A percentile compares a stretch with the other conserved stretches of the same genome.
These are phyloP conservation scores for Cryptococcus sp. DNA, from an alignment of 1,284 basidiomycete species.

Conservation along the genomic window DNA sequence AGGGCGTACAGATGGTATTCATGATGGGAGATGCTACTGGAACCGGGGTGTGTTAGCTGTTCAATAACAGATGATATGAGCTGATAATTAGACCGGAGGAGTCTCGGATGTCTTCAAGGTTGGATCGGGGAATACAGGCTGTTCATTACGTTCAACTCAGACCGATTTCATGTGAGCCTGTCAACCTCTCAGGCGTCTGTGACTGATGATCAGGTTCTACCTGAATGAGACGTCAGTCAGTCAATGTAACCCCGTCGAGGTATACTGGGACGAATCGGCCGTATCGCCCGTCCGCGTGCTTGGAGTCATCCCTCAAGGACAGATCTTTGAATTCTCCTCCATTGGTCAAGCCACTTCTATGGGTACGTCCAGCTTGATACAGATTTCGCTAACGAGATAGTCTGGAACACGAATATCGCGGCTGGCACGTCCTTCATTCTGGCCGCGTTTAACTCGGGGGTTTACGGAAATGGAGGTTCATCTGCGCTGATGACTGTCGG, in stretches of 20 bases:
- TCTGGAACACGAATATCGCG: conserved; percentile 35
- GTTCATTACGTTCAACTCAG: conserved; percentile 17
- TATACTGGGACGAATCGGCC: conserved; percentile 30
- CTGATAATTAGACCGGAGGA: conserved; percentile 25
- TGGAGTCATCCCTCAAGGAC: conserved; percentile 39
- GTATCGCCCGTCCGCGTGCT: conserved; percentile 29
- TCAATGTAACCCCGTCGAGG: conserved; percentile 31
- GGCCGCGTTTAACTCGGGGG: conserved; percentile 29
- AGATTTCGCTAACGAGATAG: conserved; percentile 6
- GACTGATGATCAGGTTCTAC: conserved; percentile 23
- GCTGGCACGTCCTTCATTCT: conserved; percentile 31
- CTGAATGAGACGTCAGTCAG: conserved; percentile 31
- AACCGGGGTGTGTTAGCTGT: conserved; percentile 27
- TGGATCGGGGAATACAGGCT: conserved; percentile 11
- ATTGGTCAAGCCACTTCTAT: conserved; percentile 8
- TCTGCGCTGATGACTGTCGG: conserved; percentile 26
- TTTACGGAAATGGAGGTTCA: conserved; percentile 27
- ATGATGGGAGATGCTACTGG: conserved; percentile 43
- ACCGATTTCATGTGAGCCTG: conserved; percentile 22
- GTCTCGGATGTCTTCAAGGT: conserved; percentile 30
- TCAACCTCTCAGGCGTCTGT: not conserved
- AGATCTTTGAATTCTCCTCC: conserved; percentile 30
- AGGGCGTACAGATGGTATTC: conserved; percentile 23
- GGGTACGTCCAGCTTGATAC: not conserved
- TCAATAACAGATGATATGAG: too few relatives aligned